phyloP scores from a whole-genome alignment of 495 filamentous ascomycete genomes.

The Penicillium dipodomyicola region DNA sequence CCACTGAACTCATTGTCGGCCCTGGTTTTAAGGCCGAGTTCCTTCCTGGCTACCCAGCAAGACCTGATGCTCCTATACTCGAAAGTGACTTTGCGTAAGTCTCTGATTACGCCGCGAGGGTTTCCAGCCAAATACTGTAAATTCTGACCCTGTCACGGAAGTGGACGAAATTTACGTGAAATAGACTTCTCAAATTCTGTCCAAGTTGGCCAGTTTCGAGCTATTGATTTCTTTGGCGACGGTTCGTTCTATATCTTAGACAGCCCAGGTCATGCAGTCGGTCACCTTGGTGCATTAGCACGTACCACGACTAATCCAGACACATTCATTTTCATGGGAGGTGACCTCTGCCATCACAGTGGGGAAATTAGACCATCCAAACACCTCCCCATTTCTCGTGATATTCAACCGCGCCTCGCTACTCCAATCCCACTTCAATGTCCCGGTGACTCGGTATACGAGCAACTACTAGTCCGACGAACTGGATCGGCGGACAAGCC shows the following conservation, averaged over 20 bases:
- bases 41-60: slow-evolving; percentile 51
- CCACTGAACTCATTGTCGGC: slow-evolving; percentile 54
- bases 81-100: slow-evolving; percentile 44
- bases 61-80: slow-evolving; percentile 36
- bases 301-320: slow-evolving; percentile 30
- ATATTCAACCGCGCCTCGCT: not conserved
- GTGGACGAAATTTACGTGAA: slow-evolving; percentile 40
- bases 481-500: slow-evolving; percentile 2
- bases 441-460: slow-evolving; percentile 1
- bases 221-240: slow-evolving; percentile 51
- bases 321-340: slow-evolving; percentile 48
- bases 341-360: slow-evolving; percentile 53
- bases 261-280: slow-evolving; percentile 41
- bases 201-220: slow-evolving; percentile 36
- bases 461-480: not conserved
- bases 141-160: not conserved
- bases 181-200: slow-evolving; percentile 45
- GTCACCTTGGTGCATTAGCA: slow-evolving; percentile 40
- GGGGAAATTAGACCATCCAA: slow-evolving; percentile 52
- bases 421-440: not conserved
- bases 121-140: too few species aligned
- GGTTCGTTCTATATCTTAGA: slow-evolving; percentile 48
- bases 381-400: slow-evolving; percentile 6
- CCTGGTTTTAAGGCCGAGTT: slow-evolving; percentile 50
- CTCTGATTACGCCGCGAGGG: slow-evolving; percentile 13